Base-by-base conservation (phyloP, 139 green algal genomes). In the Mesostigma viride region DNA sequence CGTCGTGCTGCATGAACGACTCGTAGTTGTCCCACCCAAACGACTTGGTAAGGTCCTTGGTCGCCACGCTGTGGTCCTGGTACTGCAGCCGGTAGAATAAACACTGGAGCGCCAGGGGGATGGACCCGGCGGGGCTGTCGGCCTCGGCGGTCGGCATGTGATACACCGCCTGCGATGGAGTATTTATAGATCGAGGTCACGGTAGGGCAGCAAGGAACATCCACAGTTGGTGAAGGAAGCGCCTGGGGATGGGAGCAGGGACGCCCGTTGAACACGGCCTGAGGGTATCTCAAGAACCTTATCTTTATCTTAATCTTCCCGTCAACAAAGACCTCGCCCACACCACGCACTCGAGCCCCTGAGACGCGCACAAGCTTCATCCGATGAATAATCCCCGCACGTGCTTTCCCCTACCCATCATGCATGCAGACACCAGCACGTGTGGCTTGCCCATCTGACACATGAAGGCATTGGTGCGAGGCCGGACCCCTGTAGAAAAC, bases 21-120 rank as follows among this genome's bases (percentile, higher is more conserved):
- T 97, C 89, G 24, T 84, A 82, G 1, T 79, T 87, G 83, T 89
- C 85, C 94, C 94, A 99, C 5, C 93, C 93, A 81, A 99, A 98
- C 11, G 86, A 94, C 69, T 87, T 85, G 28, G 92, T 98, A 3
- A 99, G 81, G 65, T 96, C 85, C 73, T 96, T 95, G 56, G 92
- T 98, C 28, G 77, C 82, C 22, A 94, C 90, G 32, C 76, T 78
- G 0, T 71, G 81, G 20, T 81, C 62, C 22, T 53, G 58, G 80
- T 91, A 94, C 79, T 96, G 88, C 56, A 97, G 78, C 83, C 91
- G 93, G 84, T 94, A 97, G 67, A 98, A 99, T 3, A 98, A 79
- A 31, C 66, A 82, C 80, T 99, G 94, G 66, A 99, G 81, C 24
- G 93, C 94, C 36, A 98, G 80, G 1, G 94, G 90, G 47, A 98